phyloP scores from a whole-genome alignment of 169 alveolate species.

The Plasmodium adleri region DNA sequence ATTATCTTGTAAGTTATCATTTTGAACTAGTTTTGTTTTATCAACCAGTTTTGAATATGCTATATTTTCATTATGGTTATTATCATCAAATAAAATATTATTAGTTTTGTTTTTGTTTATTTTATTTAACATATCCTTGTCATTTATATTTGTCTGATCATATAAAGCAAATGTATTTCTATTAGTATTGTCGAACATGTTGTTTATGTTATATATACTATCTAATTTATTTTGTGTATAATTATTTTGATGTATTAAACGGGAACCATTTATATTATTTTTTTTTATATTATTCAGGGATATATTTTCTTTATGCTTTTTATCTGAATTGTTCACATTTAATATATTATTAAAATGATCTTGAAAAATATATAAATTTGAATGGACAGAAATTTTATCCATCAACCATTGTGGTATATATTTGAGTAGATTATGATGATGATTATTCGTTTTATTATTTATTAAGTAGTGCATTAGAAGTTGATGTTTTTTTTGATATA shows the following conservation, averaged over 20 bases:
- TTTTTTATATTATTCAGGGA: not conserved
- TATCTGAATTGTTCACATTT: not conserved
- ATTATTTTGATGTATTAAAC: no score
- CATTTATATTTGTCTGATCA: slow-evolving; percentile 7
- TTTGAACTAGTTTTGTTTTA: no score
- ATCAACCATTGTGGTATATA: slow-evolving; percentile 56
- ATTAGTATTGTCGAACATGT: slow-evolving; percentile 20
- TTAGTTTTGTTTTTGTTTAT: no score
- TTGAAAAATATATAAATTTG: slow-evolving; percentile 45
- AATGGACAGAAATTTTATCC: slow-evolving; percentile 35
- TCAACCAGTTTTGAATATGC: no score
- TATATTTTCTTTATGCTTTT: not conserved
- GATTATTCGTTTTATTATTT: not conserved
- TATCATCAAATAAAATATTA: no score
- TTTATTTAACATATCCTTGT: no score
- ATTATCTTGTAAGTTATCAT: no score
- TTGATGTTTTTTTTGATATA: slow-evolving; percentile 68
- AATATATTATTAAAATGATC: slow-evolving; percentile 35
- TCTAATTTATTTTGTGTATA: slow-evolving; percentile 1
- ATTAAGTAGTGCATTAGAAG: slow-evolving; percentile 30
- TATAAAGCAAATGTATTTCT: slow-evolving; percentile 12
- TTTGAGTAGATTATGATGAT: slow-evolving; percentile 23
- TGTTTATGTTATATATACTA: slow-evolving; percentile 38
- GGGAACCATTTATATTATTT: no score
- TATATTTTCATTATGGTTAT: no score